Evolutionary conservation across 2,329 filamentous ascomycete genomes (phyloP).

Genomic region (Fusarium nurragi): DNA sequence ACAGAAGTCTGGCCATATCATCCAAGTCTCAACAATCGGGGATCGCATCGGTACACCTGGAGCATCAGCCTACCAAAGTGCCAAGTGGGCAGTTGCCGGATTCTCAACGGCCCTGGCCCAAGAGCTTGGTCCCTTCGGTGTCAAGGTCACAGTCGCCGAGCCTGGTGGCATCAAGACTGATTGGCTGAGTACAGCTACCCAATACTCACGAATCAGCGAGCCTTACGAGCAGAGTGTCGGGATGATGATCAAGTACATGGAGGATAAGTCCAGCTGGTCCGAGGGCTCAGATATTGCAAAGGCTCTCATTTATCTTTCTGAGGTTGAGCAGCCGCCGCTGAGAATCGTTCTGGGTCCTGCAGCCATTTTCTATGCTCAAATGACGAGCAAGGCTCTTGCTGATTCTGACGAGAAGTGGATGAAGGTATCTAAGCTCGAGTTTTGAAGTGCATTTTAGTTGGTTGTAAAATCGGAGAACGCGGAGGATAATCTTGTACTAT

Average conservation of each 20-base stretch:
- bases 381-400: conserved; percentile 35
- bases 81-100: conserved; percentile 53
- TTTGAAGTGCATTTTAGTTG: neutral
- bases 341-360: conserved; percentile 47
- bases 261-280: neutral
- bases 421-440: conserved; percentile 15
- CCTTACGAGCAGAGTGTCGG: conserved; percentile 52
- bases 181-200: conserved; percentile 48
- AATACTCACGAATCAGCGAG: conserved; percentile 43
- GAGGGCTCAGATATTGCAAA: conserved; percentile 42
- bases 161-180: conserved; percentile 55
- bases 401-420: conserved; percentile 48
- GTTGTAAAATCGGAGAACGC: too few species aligned
- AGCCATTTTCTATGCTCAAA: conserved; percentile 39
- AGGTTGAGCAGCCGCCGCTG: conserved; percentile 45
- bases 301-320: conserved; percentile 43
- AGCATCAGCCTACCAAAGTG: conserved; percentile 50
- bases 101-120: conserved; percentile 50
- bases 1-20: conserved; percentile 48
- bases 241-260: conserved; percentile 11
- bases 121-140: conserved; percentile 51
- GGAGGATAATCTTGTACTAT: too few species aligned
- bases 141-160: conserved; percentile 52
- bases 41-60: conserved; percentile 49
- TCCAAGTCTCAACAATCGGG: conserved; percentile 54